These are phyloP conservation scores for Pelargonium fulgidum DNA, from an alignment of 441 rosid genomes.

Conservation along the genomic window DNA sequence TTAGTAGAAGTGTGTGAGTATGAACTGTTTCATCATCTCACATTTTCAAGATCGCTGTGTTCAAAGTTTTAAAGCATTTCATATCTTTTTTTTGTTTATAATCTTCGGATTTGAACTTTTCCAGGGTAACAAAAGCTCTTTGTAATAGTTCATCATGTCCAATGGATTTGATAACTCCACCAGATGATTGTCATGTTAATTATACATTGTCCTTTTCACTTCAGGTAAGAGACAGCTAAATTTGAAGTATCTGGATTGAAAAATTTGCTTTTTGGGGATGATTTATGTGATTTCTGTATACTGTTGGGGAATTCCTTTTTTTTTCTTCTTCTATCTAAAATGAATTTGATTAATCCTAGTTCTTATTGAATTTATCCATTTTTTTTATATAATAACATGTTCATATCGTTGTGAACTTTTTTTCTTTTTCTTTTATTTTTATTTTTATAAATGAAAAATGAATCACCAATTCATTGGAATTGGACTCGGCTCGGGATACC, in stretches of 20 bases:
- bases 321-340: too few relatives aligned
- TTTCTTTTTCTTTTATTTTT: too few relatives aligned
- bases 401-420: too few relatives aligned
- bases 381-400: too few relatives aligned
- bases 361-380: too few relatives aligned
- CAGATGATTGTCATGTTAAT: slow-evolving; percentile 98
- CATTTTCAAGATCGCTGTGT: slow-evolving; percentile 5
- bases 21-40: slow-evolving; percentile 24
- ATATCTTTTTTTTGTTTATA: background rate
- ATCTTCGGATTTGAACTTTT: slow-evolving; percentile 12
- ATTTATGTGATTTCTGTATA: background rate
- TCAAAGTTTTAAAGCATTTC: background rate
- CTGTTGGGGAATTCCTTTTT: background rate
- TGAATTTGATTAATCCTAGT: too few relatives aligned
- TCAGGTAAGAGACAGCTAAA: slow-evolving; percentile 48
- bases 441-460: too few relatives aligned
- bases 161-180: slow-evolving; percentile 82
- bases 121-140: slow-evolving; percentile 68
- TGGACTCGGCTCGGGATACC: too few relatives aligned
- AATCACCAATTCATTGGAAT: too few relatives aligned
- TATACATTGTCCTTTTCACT: slow-evolving; percentile 85
- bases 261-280: background rate
- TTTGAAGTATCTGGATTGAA: slow-evolving; percentile 20
- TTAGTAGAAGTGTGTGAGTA: slow-evolving; percentile 82
- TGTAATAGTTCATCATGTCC: slow-evolving; percentile 86